Conservation (phyloP, 225 moss, liverwort and hornwort genomes). For the Bryoerythrophyllum caledonicum region DNA sequence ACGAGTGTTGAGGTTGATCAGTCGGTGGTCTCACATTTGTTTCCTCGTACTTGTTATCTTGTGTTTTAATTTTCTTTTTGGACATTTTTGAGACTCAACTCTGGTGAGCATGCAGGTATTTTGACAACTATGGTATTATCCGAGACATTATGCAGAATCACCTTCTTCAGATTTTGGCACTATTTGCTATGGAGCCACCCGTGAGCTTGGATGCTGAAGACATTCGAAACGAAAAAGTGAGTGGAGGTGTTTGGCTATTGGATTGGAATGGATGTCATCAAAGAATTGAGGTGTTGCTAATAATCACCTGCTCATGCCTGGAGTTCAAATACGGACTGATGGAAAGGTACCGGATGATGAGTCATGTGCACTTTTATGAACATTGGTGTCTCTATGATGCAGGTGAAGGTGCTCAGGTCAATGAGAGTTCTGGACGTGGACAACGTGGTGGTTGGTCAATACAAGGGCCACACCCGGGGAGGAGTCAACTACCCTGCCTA, state of each 20-base stretch:
- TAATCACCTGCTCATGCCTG: background rate
- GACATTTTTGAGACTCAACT: background rate
- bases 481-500: conserved; percentile 77
- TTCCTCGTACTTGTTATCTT: background rate
- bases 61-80: background rate
- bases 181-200: conserved; percentile 88
- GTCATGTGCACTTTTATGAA: background rate
- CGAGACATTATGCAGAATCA: conserved; percentile 92
- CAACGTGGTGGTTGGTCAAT: conserved; percentile 73
- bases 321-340: background rate
- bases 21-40: background rate
- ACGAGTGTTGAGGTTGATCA: background rate
- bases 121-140: conserved; percentile 71
- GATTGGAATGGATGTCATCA: background rate
- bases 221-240: conserved; percentile 83
- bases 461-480: conserved; percentile 75
- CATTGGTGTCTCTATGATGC: conserved; percentile 17
- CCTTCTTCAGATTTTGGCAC: conserved; percentile 78
- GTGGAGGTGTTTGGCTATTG: background rate
- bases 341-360: background rate
- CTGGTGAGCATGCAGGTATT: conserved; percentile 17
- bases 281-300: background rate
- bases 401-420: conserved; percentile 84
- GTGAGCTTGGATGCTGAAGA: conserved; percentile 87
- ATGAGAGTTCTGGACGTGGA: conserved; percentile 65